Percentiles rank a stretch among this genome's conserved stretches.
Evolutionary conservation across 2,329 filamentous ascomycete species (phyloP).

Genomic region (Aspergillus sp.): DNA sequence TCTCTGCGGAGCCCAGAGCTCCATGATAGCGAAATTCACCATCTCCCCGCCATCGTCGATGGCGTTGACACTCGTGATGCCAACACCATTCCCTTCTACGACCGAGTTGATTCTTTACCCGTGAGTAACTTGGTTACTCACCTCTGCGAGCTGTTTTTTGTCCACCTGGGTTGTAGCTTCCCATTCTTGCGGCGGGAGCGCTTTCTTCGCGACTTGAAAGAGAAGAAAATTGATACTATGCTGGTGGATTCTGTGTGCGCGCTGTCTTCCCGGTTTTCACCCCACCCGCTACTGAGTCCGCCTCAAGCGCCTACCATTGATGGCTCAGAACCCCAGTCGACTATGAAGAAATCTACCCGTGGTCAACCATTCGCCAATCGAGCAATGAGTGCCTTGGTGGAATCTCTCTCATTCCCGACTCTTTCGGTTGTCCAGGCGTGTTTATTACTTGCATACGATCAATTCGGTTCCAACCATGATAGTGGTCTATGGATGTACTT

Average conservation of each 20-base stretch:
- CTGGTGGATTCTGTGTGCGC: constrained; percentile 85
- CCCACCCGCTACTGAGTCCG: constrained; percentile 53
- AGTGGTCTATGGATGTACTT: constrained; percentile 94
- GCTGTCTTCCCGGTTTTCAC: constrained; percentile 76
- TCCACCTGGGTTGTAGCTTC: constrained; percentile 80
- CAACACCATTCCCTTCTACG: constrained; percentile 67
- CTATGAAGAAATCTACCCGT: constrained; percentile 60
- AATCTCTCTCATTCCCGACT: constrained; percentile 78
- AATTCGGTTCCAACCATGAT: constrained; percentile 84
- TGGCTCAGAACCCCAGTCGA: constrained; percentile 29
- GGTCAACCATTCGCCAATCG: constrained; percentile 77
- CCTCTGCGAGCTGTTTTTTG: constrained; percentile 78
- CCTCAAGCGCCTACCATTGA: constrained; percentile 54
- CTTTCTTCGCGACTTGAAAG: constrained; percentile 72
- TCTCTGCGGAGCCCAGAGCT: constrained; percentile 36
- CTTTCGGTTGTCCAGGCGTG: constrained; percentile 83
- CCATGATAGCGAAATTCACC: constrained; percentile 19
- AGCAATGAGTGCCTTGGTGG: constrained; percentile 78
- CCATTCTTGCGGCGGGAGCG: constrained; percentile 74
- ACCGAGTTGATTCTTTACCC: constrained; percentile 67
- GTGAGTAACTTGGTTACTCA: constrained; percentile 74
- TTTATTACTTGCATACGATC: constrained; percentile 80
- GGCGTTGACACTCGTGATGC: constrained; percentile 32
- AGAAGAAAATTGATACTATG: constrained; percentile 80
- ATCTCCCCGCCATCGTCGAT: constrained; percentile 22